These are phyloP conservation scores for Solanum lignicaule DNA, from an alignment of 257 asterid genomes.

Conservation along the genomic window DNA sequence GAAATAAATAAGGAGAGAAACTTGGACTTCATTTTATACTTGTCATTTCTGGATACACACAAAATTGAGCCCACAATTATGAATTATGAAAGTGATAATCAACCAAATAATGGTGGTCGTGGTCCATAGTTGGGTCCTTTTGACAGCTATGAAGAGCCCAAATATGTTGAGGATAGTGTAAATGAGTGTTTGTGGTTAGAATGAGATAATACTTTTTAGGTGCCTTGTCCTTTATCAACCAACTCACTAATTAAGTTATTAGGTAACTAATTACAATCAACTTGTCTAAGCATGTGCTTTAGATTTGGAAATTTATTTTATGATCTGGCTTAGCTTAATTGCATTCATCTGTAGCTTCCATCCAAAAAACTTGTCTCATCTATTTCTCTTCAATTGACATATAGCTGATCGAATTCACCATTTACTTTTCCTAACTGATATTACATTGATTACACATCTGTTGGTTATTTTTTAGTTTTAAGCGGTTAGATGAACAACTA, in stretches of 20 bases:
- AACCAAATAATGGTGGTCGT: constrained; percentile 2
- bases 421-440: neutral
- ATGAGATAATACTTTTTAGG: neutral
- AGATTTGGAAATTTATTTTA: neutral
- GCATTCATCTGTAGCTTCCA: neutral
- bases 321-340: neutral
- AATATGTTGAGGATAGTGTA: neutral
- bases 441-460: neutral
- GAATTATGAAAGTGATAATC: neutral
- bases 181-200: constrained; percentile 2
- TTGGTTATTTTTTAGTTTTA: neutral
- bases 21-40: neutral
- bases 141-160: constrained; percentile 9
- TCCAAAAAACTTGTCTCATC: no score
- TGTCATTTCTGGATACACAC: neutral
- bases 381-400: neutral
- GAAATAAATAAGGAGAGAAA: neutral
- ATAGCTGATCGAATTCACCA: neutral
- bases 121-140: neutral
- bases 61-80: constrained; percentile 3
- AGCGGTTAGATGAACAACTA: neutral
- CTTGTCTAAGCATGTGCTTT: constrained; percentile 10
- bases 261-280: constrained; percentile 8
- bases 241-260: neutral
- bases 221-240: neutral